phyloP scores from a whole-genome alignment of 768 basidiomycete genomes.

The Leucosporidium scottii region DNA sequence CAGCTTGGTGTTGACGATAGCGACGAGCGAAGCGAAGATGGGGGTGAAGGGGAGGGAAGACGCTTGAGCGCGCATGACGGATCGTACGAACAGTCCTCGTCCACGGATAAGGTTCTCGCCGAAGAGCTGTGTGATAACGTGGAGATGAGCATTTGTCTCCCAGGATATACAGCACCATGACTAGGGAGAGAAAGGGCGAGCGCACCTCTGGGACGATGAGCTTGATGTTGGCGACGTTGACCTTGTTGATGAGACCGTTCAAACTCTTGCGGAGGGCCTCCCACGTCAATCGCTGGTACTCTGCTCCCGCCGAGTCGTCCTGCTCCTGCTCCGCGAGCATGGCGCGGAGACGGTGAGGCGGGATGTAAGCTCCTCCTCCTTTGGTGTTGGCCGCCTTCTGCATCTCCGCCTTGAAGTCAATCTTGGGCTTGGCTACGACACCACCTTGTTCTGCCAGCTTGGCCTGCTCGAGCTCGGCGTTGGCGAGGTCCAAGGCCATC shows the following conservation, averaged over 20 bases:
- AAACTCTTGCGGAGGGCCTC: constrained; percentile 95
- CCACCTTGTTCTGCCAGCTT: constrained; percentile 50
- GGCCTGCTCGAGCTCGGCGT: constrained; percentile 40
- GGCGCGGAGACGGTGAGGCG: constrained; percentile 83
- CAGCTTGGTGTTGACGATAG: constrained; percentile 93
- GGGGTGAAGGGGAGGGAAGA: constrained; percentile 96
- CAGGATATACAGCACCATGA: constrained; percentile 59
- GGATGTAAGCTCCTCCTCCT: constrained; percentile 93
- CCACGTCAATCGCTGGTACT: constrained; percentile 95
- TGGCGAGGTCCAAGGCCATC: constrained; percentile 62
- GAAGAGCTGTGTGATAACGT: constrained; percentile 52
- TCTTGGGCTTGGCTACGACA: constrained; percentile 50
- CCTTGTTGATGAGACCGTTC: constrained; percentile 99
- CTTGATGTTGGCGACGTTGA: constrained; percentile 86
- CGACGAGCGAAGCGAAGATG: constrained; percentile 86
- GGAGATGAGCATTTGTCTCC: constrained; percentile 38
- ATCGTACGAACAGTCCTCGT: constrained; percentile 81
- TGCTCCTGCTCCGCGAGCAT: constrained; percentile 68
- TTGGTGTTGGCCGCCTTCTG: constrained; percentile 48
- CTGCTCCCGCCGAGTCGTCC: constrained; percentile 70
- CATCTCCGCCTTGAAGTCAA: constrained; percentile 43
- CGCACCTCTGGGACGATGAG: constrained; percentile 37
- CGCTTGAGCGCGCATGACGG: constrained; percentile 96
- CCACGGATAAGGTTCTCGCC: constrained; percentile 89
- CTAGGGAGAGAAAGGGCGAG: too few relatives aligned